Base-by-base conservation (phyloP, 2,329 filamentous ascomycete species). In the Trichoderma afroharzianum region DNA sequence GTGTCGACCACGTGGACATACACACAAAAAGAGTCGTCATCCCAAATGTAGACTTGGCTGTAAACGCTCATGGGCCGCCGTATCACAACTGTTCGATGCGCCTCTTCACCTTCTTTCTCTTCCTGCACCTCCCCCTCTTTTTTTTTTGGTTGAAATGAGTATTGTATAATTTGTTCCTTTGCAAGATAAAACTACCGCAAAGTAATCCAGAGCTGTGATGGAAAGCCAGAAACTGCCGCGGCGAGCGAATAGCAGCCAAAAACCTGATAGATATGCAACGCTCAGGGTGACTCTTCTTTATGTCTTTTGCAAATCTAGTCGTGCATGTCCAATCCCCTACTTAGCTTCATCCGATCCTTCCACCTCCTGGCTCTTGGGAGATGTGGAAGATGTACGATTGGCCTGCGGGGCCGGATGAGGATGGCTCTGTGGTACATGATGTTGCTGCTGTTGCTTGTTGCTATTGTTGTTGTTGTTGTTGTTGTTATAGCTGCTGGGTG, bases 401-500 rank as follows among this genome's bases (percentile, higher is more conserved):
- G 76, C 73, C 71, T 83, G 81, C 12, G 80, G 80, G 62, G 76
- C 78, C 73, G 83, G 83, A 66, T 85, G 83, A 50, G 66, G 28
- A 47, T 83, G 79, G 68, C 77, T 80, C 71, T 86, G 85, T 14
- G 79, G 81, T 66, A 83, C 82, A 72, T 85, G 86, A 74, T 83
- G 85, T 79, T 88, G 55, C 30, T 59, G 57, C 57, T 32, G 57
- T 11, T 32, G 57, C 57, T 83, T 85, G 79, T 88, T 88, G 74
- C 82, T 84, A 72, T 87, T 86, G 72, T 83, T 88, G 74, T 82
- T 84, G 72, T 87, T 86, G 71, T 83, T 87, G 78, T 85, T 87
- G 78, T 85, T 87, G 75, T 84, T 86, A 43, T 43, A 43, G 74
- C 87, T 87, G 76, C 86, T 90, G 71, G 78, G 74, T 68, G 89